Conservation (phyloP, 225 moss, liverwort and hornwort species). For the Polytrichum commune region DNA sequence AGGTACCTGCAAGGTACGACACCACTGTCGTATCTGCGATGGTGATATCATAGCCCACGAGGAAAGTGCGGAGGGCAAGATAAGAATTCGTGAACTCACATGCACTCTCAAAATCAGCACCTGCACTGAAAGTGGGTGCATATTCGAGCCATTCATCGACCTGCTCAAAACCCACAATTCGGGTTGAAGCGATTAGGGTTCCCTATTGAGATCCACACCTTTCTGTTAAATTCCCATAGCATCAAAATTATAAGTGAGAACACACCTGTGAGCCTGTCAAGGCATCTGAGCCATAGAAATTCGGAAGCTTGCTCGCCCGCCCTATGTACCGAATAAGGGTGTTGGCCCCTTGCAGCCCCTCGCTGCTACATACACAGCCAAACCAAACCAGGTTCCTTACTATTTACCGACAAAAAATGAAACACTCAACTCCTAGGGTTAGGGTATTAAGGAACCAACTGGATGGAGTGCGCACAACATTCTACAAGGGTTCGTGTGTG, state of each 20-base stretch:
- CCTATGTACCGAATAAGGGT: conserved; percentile 44
- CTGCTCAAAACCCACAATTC: conserved; percentile 22
- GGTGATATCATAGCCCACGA: conserved; percentile 73
- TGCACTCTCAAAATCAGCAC: conserved; percentile 78
- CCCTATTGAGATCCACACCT: background rate
- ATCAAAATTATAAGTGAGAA: background rate
- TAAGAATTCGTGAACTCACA: conserved; percentile 55
- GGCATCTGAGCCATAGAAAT: conserved; percentile 48
- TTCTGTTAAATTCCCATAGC: background rate
- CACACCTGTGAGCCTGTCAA: conserved; percentile 44
- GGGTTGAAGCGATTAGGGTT: background rate
- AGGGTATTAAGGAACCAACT: no score
- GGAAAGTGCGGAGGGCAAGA: conserved; percentile 64
- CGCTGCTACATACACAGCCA: conserved; percentile 19
- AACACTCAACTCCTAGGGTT: background rate
- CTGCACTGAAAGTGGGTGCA: conserved; percentile 52
- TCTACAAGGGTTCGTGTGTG: no score
- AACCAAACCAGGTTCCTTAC: background rate
- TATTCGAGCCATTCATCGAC: conserved; percentile 81
- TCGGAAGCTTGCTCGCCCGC: conserved; percentile 42
- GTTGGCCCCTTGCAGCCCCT: conserved; percentile 44
- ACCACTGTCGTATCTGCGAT: conserved; percentile 67
- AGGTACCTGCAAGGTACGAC: conserved; percentile 53
- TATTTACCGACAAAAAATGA: background rate
- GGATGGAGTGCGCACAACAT: no score